Conservation (phyloP, 1,139 yeast genomes). For the Taphrina wiesneri region DNA sequence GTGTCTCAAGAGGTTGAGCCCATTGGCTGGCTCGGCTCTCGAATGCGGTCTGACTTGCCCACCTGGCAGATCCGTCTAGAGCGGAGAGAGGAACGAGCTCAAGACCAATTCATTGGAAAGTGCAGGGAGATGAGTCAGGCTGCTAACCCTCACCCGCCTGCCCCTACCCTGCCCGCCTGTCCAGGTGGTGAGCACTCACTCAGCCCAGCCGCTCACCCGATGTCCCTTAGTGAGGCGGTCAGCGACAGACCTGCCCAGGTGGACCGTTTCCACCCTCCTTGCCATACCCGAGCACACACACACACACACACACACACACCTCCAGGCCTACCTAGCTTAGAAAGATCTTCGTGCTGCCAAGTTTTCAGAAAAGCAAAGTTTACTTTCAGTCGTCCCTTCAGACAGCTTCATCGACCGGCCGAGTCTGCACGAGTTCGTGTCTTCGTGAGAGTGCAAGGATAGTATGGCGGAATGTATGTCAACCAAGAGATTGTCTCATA, state of each 20-base stretch:
- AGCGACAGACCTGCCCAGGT: slow-evolving; percentile 3
- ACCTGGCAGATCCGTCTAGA: too few relatives aligned
- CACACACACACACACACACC: too few relatives aligned
- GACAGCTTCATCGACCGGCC: background rate
- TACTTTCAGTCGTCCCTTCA: background rate
- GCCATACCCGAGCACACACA: slow-evolving; percentile 3
- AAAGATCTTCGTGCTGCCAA: background rate
- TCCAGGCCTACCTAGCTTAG: background rate
- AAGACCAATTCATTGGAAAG: too few relatives aligned
- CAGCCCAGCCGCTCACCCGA: background rate
- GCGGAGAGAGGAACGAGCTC: too few relatives aligned
- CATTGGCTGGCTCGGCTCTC: too few relatives aligned
- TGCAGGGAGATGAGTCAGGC: too few relatives aligned
- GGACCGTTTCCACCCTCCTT: background rate
- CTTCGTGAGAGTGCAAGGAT: background rate
- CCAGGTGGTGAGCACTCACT: too few relatives aligned
- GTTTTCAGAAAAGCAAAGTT: background rate
- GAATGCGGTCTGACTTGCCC: too few relatives aligned
- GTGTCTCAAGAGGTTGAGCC: too few relatives aligned
- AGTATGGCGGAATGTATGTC: slow-evolving; percentile 24
- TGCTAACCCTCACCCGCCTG: too few relatives aligned
- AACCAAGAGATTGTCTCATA: background rate
- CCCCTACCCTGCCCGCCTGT: too few relatives aligned
- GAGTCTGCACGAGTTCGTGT: background rate
- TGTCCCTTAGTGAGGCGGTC: background rate